These are phyloP conservation scores for Penicillium verhagenii DNA, from an alignment of 495 filamentous ascomycete genomes.

Conservation along the genomic window DNA sequence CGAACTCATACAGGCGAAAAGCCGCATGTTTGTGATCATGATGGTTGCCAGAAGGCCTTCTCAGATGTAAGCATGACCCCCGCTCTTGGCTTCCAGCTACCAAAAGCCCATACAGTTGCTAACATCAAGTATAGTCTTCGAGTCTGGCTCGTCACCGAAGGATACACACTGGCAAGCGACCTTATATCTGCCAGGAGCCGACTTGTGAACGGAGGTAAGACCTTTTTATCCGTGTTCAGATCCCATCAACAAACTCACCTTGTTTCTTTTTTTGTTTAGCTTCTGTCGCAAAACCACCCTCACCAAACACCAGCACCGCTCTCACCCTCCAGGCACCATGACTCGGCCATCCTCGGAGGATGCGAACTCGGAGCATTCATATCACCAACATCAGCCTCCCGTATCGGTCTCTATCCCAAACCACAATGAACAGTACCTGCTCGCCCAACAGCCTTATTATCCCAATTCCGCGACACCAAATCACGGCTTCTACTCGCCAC, in stretches of 20 bases:
- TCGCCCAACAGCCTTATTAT: constrained; percentile 43
- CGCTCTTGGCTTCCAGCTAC: background rate
- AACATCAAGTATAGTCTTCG: constrained; percentile 60
- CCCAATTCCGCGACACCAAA: constrained; percentile 35
- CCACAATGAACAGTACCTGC: constrained; percentile 41
- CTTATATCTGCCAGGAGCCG: constrained; percentile 76
- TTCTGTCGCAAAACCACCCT: constrained; percentile 88
- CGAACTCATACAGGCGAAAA: constrained; percentile 90
- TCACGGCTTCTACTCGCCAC: constrained; percentile 41
- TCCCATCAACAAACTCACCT: background rate
- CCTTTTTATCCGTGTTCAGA: background rate
- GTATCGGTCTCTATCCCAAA: constrained; percentile 30
- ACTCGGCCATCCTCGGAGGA: constrained; percentile 45
- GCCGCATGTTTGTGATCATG: constrained; percentile 77
- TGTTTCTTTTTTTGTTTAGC: constrained; percentile 38
- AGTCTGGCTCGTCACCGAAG: constrained; percentile 83
- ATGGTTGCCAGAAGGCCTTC: constrained; percentile 80
- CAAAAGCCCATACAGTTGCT: background rate
- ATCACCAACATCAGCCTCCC: constrained; percentile 33
- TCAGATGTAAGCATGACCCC: constrained; percentile 66
- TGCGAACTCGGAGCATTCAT: constrained; percentile 41
- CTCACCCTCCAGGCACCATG: constrained; percentile 61
- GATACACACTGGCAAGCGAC: constrained; percentile 82
- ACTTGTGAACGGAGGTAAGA: constrained; percentile 78
- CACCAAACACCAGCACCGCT: constrained; percentile 75